These are phyloP conservation scores for Emmonsiellopsis sp. DNA, from an alignment of 2,329 filamentous ascomycete genomes.

Conservation along the genomic window DNA sequence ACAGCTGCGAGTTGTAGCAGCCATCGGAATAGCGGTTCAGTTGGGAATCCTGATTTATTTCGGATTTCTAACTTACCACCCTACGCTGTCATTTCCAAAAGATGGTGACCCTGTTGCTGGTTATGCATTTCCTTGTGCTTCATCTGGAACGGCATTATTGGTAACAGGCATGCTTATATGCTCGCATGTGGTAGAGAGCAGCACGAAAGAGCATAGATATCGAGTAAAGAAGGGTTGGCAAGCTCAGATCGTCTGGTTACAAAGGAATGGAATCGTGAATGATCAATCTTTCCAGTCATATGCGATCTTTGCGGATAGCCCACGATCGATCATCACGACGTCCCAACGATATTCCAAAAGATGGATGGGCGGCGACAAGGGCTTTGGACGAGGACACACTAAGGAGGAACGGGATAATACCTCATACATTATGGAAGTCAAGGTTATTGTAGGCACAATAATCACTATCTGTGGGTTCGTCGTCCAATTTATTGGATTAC, in stretches of 20 bases:
- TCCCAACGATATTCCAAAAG: not conserved
- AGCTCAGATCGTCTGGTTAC: not conserved
- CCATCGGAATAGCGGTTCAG: not conserved
- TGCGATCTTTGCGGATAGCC: conserved; percentile 2
- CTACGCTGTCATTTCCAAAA: not conserved
- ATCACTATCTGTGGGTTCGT: conserved; percentile 18
- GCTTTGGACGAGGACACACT: not conserved
- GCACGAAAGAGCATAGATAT: conserved; percentile 2
- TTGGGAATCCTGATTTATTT: not conserved
- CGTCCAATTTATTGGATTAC: conserved; percentile 20
- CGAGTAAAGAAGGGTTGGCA: not conserved
- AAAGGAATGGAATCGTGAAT: not conserved
- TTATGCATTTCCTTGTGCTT: conserved; percentile 3
- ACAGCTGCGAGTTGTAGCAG: not conserved
- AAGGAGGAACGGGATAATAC: not conserved
- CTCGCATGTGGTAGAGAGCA: conserved; percentile 2
- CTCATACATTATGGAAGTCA: not conserved
- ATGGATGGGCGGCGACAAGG: no score
- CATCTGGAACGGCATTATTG: conserved; percentile 1
- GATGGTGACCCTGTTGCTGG: not conserved
- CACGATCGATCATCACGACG: not conserved
- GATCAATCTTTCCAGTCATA: conserved; percentile 5
- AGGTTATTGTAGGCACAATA: conserved; percentile 10
- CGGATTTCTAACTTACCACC: not conserved
- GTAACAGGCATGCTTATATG: not conserved